Percentiles rank a stretch among this genome's conserved stretches.
phyloP scores from a whole-genome alignment of 495 filamentous ascomycete genomes.

The Mycothermus thermophilus region DNA sequence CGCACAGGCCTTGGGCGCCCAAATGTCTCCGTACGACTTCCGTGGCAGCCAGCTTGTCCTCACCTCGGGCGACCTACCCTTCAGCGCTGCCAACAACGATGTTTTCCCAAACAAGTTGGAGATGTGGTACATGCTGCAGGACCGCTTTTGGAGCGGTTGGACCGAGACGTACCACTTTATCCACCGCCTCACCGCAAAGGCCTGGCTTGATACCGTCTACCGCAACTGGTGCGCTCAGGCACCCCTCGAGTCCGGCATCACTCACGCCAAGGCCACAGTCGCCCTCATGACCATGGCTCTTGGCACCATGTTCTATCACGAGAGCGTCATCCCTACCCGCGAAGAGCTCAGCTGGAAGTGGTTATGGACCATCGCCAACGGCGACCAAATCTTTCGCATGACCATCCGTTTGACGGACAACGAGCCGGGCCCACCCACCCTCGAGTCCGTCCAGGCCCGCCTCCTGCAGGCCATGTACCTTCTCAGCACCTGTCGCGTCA shows the following conservation, averaged over 20 bases:
- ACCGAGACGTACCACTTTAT: slow-evolving; percentile 15
- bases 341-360: slow-evolving; percentile 3
- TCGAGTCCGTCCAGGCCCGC: slow-evolving; percentile 15
- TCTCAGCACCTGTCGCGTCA: slow-evolving; percentile 12
- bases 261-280: slow-evolving; percentile 11
- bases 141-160: slow-evolving; percentile 12
- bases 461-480: slow-evolving; percentile 17
- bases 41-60: background rate
- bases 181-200: slow-evolving; percentile 7
- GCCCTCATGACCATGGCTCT: slow-evolving; percentile 16
- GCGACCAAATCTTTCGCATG: slow-evolving; percentile 10
- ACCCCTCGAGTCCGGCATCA: slow-evolving; percentile 7
- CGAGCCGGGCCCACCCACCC: slow-evolving; percentile 7
- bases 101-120: background rate
- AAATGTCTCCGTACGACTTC: background rate
- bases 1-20: background rate
- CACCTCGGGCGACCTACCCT: slow-evolving; percentile 9
- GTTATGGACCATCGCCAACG: slow-evolving; percentile 9
- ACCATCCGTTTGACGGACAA: slow-evolving; percentile 7
- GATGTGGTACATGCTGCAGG: slow-evolving; percentile 9
- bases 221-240: slow-evolving; percentile 4
- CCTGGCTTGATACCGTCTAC: slow-evolving; percentile 10
- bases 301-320: slow-evolving; percentile 8
- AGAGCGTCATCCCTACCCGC: background rate
- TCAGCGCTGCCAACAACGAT: slow-evolving; percentile 3